Evolutionary conservation across 495 filamentous ascomycete species (phyloP), one percentile per base, ranked within the genome.

Genomic region (Lasiosphaeriaceae sp.): DNA sequence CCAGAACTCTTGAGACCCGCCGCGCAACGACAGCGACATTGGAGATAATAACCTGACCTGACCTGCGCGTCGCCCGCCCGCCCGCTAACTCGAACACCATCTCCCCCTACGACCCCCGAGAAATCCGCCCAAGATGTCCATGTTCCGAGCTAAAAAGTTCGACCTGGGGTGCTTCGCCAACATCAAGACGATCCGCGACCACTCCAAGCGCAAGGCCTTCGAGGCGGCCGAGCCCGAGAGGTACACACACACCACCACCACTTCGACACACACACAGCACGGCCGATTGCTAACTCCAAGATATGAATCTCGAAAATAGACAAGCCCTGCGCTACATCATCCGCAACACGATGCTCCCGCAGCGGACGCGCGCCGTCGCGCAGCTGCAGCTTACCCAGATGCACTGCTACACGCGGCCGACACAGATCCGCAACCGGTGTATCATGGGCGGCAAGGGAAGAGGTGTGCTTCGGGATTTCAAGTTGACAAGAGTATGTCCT

Each of bases 271-370:
- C 31, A 50, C 39, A 51, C 16, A 47, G 22, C 41, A 17, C n/a
- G n/a, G n/a, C n/a, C n/a, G n/a, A n/a, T n/a, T n/a, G n/a, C n/a
- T n/a, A n/a, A n/a, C n/a, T 8, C 24, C 39, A 44, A 48, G n/a
- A 37, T 39, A 19, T 20, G 12, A 7, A 46, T 21, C 11, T 12
- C 34, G 19, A 41, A 39, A 26, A 54, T 19, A 96, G 94, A 69
- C 94, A 98, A 89, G 94, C 95, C 24, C 87, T 97, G 48, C 89
- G 94, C 61, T 97, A 96, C 74, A 84, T 95, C 61, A 87, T 96
- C 72, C 90, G 88, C 69, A 98, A 98, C 73, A 93, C 92, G 23
- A 86, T 83, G 11, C 86, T 98, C 19, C 86, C 92, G 7, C 77
- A 83, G 48, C 85, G 92, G 60, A 84, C 84, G 22, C 86, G 94